Evolutionary conservation across 106 monocot species (phyloP).

Genomic region (Xerophyta viscosa): DNA sequence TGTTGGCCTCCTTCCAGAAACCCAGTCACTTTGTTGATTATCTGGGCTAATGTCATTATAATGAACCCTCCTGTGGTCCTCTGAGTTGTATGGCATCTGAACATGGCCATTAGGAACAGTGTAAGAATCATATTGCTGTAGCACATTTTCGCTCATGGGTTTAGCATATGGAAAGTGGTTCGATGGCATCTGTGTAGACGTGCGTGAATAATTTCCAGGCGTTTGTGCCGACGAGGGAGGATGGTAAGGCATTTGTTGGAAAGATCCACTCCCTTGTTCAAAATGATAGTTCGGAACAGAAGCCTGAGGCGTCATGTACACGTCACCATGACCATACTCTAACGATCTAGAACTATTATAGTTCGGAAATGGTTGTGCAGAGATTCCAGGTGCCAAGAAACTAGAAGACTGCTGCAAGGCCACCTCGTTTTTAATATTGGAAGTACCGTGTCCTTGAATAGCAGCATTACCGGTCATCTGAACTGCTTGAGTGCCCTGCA

Average conservation of each 20-base stretch:
- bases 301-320: conserved; percentile 41
- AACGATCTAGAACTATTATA: conserved; percentile 31
- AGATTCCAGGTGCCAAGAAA: conserved; percentile 26
- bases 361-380: conserved; percentile 21
- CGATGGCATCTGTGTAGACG: too few species aligned
- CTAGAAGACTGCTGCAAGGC: conserved; percentile 45
- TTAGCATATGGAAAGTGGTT: conserved; percentile 45
- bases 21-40: conserved; percentile 45
- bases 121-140: conserved; percentile 42
- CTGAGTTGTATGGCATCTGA: conserved; percentile 32
- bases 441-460: conserved; percentile 14
- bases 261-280: conserved; percentile 40
- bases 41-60: conserved; percentile 38
- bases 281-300: conserved; percentile 42
- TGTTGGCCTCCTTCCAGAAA: conserved; percentile 28
- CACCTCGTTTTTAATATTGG: conserved; percentile 27
- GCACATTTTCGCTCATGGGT: conserved; percentile 31
- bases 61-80: conserved; percentile 46
- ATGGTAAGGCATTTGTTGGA: conserved; percentile 40
- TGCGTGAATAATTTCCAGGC: too few species aligned
- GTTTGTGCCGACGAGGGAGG: conserved; percentile 30
- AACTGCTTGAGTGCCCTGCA: conserved; percentile 30
- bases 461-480: conserved; percentile 18
- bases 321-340: conserved; percentile 57
- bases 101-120: conserved; percentile 31